Conservation (phyloP, 192 early-diverging fungal genomes). For the Phlyctochytrium planicorne region DNA sequence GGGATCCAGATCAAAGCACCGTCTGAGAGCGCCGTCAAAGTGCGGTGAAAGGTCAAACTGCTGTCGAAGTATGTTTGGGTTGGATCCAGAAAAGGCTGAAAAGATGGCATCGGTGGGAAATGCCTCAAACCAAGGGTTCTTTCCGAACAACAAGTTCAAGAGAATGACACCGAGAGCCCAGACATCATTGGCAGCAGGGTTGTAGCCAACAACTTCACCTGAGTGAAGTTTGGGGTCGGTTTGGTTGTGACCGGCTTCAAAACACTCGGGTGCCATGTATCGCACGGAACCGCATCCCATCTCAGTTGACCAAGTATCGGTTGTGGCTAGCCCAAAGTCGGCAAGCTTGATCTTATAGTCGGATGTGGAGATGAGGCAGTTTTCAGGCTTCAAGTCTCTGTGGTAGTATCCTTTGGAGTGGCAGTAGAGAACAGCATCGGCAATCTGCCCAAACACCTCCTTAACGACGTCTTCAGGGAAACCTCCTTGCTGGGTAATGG, state of each 20-base stretch:
- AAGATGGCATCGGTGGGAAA: conserved; percentile 72
- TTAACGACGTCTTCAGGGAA: conserved; percentile 41
- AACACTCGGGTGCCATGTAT: conserved; percentile 83
- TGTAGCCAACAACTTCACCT: conserved; percentile 53
- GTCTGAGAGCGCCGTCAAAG: conserved; percentile 66
- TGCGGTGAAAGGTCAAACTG: conserved; percentile 58
- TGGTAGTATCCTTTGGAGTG: conserved; percentile 83
- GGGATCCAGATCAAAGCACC: conserved; percentile 69
- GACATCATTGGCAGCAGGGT: conserved; percentile 77
- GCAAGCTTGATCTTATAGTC: conserved; percentile 72
- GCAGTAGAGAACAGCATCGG: conserved; percentile 73
- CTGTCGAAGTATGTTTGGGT: conserved; percentile 33
- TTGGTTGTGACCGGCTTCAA: conserved; percentile 28
- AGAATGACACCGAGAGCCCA: conserved; percentile 89
- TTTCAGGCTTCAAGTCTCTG: conserved; percentile 96
- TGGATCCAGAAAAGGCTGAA: conserved; percentile 42
- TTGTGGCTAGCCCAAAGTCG: conserved; percentile 92
- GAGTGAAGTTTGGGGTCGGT: conserved; percentile 24
- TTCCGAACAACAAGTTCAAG: conserved; percentile 81
- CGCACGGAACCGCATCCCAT: conserved; percentile 84
- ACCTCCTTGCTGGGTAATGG: conserved; percentile 35
- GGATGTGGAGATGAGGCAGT: conserved; percentile 59
- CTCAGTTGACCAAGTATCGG: conserved; percentile 68
- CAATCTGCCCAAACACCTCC: conserved; percentile 71
- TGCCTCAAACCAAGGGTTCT: conserved; percentile 75